Conservation (phyloP, 2,329 filamentous ascomycete species). For the Bipolaris gigantea region DNA sequence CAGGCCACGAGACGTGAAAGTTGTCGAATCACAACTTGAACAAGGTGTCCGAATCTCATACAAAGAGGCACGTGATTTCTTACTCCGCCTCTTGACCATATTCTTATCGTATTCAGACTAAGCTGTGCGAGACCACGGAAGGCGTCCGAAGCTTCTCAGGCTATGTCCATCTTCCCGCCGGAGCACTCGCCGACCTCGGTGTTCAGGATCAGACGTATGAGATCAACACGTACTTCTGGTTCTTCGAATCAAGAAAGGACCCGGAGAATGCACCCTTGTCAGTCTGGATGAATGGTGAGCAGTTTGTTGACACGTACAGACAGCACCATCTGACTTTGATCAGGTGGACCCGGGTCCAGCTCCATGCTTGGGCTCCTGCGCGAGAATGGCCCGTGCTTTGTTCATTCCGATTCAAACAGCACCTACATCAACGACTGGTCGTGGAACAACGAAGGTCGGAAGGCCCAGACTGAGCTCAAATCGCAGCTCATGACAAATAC, state of each 20-base stretch:
- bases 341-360: constrained; percentile 57
- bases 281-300: constrained; percentile 60
- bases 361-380: constrained; percentile 38
- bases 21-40: constrained; percentile 45
- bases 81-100: background rate
- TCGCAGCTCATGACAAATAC: background rate
- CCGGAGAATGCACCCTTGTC: constrained; percentile 59
- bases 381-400: constrained; percentile 58
- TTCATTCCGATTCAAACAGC: constrained; percentile 57
- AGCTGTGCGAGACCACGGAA: constrained; percentile 60
- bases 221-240: constrained; percentile 66
- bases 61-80: constrained; percentile 44
- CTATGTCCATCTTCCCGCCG: constrained; percentile 60
- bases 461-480: background rate
- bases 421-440: constrained; percentile 59
- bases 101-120: constrained; percentile 24
- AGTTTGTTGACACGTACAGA: background rate
- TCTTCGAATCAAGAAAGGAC: constrained; percentile 62
- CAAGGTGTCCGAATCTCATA: constrained; percentile 49
- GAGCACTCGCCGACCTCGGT: constrained; percentile 43
- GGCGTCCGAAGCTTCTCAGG: constrained; percentile 62
- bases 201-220: constrained; percentile 43
- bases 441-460: constrained; percentile 59
- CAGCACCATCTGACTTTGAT: background rate
- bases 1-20: constrained; percentile 42